phyloP scores from a whole-genome alignment of 192 early-diverging fungal species.

The Chytriomyces hyalinus region DNA sequence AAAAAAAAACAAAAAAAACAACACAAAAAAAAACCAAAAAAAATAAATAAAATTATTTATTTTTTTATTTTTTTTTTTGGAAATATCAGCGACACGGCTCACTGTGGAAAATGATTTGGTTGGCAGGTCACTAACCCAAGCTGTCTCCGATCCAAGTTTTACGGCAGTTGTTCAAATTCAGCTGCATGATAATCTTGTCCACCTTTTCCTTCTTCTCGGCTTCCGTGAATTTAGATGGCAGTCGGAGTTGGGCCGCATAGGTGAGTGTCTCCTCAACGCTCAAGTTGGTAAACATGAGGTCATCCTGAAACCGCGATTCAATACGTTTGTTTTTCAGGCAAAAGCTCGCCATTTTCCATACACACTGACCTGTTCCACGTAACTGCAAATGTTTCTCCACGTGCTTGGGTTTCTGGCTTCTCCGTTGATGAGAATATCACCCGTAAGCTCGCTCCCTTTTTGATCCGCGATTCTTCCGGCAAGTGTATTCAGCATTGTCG shows the following conservation, averaged over 20 bases:
- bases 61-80: conserved; percentile 45
- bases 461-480: conserved; percentile 39
- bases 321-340: too few species aligned
- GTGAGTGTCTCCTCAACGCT: conserved; percentile 72
- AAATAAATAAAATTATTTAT: too few species aligned
- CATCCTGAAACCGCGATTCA: conserved; percentile 19
- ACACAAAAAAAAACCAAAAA: too few species aligned
- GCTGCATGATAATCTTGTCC: conserved; percentile 61
- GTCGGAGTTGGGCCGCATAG: conserved; percentile 71
- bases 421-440: conserved; percentile 39
- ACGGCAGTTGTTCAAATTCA: conserved; percentile 60
- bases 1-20: too few species aligned
- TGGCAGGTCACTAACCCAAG: conserved; percentile 37
- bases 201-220: conserved; percentile 58
- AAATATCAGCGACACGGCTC: neutral
- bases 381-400: conserved; percentile 45
- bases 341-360: neutral
- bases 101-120: neutral
- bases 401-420: conserved; percentile 14
- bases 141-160: conserved; percentile 57
- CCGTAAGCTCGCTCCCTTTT: conserved; percentile 28
- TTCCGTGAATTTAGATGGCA: conserved; percentile 52
- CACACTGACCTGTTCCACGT: conserved; percentile 37
- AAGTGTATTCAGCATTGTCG: conserved; percentile 46
- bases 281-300: conserved; percentile 46